A percentile compares a stretch with the other conserved stretches of the same genome.
phyloP scores from a whole-genome alignment of 2,329 filamentous ascomycete genomes.

The Aspergillus sclerotialis region DNA sequence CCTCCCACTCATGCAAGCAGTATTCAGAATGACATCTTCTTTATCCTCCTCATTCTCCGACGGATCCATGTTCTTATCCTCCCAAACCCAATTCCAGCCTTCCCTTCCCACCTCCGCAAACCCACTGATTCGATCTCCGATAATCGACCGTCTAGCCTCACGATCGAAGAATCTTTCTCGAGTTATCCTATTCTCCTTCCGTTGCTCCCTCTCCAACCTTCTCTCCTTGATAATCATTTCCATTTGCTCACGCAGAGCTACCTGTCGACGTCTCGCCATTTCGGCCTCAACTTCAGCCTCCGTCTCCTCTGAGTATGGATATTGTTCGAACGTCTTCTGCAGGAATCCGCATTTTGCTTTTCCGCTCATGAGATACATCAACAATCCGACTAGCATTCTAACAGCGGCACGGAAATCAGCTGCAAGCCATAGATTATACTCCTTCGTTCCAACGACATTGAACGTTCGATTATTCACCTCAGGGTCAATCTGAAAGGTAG shows the following conservation, averaged over 20 bases:
- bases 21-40: not conserved
- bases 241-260: slow-evolving; percentile 5
- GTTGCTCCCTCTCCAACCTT: slow-evolving; percentile 6
- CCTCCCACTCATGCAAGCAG: not conserved
- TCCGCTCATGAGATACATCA: slow-evolving; percentile 22
- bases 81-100: slow-evolving; percentile 19
- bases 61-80: slow-evolving; percentile 6
- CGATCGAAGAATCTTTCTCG: slow-evolving; percentile 3
- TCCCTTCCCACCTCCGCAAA: slow-evolving; percentile 8
- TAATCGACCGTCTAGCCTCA: slow-evolving; percentile 8
- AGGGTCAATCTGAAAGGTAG: slow-evolving; percentile 8
- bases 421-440: slow-evolving; percentile 20
- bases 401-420: slow-evolving; percentile 14
- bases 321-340: slow-evolving; percentile 14
- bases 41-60: not conserved
- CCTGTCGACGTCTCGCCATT: slow-evolving; percentile 1
- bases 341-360: slow-evolving; percentile 16
- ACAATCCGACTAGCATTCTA: slow-evolving; percentile 13
- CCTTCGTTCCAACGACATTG: slow-evolving; percentile 16
- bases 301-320: slow-evolving; percentile 9
- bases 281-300: slow-evolving; percentile 6
- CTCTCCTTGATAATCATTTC: slow-evolving; percentile 8
- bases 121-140: slow-evolving; percentile 8
- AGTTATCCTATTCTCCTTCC: slow-evolving; percentile 6
- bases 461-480: slow-evolving; percentile 13